phyloP scores from a whole-genome alignment of 1,284 basidiomycete species.

The Moesziomyces parantarcticus region DNA sequence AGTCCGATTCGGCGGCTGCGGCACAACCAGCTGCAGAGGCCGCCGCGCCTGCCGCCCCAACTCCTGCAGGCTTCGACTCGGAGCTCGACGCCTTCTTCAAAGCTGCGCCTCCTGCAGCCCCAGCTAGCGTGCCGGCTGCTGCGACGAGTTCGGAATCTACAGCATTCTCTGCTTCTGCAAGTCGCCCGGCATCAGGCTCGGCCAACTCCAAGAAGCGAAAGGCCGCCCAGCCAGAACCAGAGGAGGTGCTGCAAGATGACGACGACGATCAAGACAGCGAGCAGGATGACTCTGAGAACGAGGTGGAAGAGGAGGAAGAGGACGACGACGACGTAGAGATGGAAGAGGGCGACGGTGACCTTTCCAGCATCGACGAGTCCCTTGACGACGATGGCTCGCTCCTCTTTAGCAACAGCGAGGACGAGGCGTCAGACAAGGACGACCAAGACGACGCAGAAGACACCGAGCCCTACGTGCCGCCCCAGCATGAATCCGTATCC shows the following conservation, averaged over 20 bases:
- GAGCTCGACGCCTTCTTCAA: conserved; percentile 65
- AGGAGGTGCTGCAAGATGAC: conserved; percentile 6
- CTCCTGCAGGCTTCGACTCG: conserved; percentile 39
- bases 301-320: conserved; percentile 12
- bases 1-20: background rate
- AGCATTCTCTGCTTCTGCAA: background rate
- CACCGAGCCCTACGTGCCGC: conserved; percentile 52
- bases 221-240: conserved; percentile 5
- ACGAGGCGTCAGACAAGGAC: conserved; percentile 18
- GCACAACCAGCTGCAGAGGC: conserved; percentile 1
- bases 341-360: conserved; percentile 41
- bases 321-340: conserved; percentile 36
- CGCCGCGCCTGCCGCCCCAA: conserved; percentile 3
- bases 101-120: conserved; percentile 23
- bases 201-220: conserved; percentile 41
- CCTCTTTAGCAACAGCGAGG: conserved; percentile 33
- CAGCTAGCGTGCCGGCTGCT: conserved; percentile 3
- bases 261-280: conserved; percentile 3
- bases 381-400: conserved; percentile 38
- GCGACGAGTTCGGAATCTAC: background rate
- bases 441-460: conserved; percentile 28
- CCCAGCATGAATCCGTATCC: conserved; percentile 68
- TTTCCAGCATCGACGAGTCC: conserved; percentile 32
- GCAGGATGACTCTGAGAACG: conserved; percentile 9
- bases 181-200: conserved; percentile 7